A percentile compares a stretch with the other conserved stretches of the same genome.
Conservation (phyloP, 306 rosid genomes). For the Gastrolobium bilobum region DNA sequence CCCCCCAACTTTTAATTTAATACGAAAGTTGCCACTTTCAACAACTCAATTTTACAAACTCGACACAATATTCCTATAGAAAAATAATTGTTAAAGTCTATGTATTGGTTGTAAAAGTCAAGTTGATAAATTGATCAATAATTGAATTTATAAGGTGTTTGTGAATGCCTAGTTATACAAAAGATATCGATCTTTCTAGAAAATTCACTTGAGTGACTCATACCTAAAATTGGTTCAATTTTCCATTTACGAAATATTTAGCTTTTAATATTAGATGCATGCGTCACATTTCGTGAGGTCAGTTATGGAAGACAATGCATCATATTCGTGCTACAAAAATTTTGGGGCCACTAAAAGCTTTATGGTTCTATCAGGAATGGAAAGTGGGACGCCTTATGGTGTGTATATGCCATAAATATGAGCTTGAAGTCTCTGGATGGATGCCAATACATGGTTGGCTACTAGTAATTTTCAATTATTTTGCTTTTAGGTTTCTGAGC, state of each 20-base stretch:
- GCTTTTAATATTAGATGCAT: neutral
- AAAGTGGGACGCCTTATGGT: slow-evolving; percentile 22
- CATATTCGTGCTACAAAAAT: slow-evolving; percentile 21
- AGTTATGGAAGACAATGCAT: neutral
- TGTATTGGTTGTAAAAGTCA: neutral
- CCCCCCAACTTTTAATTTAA: neutral
- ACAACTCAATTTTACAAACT: neutral
- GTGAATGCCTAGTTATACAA: neutral
- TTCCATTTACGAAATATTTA: neutral
- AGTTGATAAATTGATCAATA: neutral
- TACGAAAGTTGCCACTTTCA: neutral
- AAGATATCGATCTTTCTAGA: neutral
- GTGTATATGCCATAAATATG: slow-evolving; percentile 13
- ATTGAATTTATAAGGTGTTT: neutral
- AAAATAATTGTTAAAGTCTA: neutral
- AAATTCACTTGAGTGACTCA: neutral
- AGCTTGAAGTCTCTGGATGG: slow-evolving; percentile 11
- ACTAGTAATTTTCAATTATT: slow-evolving; percentile 29
- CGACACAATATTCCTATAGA: neutral
- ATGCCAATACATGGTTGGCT: slow-evolving; percentile 5
- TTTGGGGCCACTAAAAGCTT: slow-evolving; percentile 34
- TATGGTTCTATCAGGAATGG: slow-evolving; percentile 30
- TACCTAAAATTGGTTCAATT: neutral
- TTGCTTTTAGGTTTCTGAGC: neutral
- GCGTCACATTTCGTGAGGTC: neutral